These are phyloP conservation scores for Tricharina praecox DNA, from an alignment of 495 filamentous ascomycete genomes.

Conservation along the genomic window DNA sequence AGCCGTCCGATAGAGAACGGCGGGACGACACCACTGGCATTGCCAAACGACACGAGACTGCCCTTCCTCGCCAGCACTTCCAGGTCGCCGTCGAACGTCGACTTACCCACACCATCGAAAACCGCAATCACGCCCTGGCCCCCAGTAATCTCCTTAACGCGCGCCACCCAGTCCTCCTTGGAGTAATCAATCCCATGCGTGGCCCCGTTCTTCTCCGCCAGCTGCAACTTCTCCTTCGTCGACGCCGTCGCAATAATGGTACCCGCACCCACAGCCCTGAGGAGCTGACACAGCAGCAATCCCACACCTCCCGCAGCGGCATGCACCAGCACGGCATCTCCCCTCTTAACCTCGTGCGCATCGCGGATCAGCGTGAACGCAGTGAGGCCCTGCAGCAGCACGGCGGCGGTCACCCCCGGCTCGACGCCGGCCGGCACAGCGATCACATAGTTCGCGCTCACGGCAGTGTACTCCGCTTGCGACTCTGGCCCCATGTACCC, in stretches of 20 bases:
- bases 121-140: conserved; percentile 56
- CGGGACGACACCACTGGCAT: conserved; percentile 66
- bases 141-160: conserved; percentile 50
- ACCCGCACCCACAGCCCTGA: conserved; percentile 54
- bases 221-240: conserved; percentile 50
- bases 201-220: conserved; percentile 53
- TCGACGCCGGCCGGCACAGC: conserved; percentile 48
- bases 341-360: conserved; percentile 51
- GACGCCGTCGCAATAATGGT: conserved; percentile 66
- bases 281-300: conserved; percentile 56
- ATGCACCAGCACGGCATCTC: conserved; percentile 75
- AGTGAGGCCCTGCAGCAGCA: conserved; percentile 69
- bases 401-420: conserved; percentile 47
- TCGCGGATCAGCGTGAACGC: conserved; percentile 70
- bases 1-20: conserved; percentile 53
- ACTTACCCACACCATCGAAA: conserved; percentile 78
- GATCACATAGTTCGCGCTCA: conserved; percentile 37
- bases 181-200: conserved; percentile 57
- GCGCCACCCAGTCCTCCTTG: conserved; percentile 47
- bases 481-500: conserved; percentile 41
- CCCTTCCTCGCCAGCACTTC: conserved; percentile 68
- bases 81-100: conserved; percentile 71
- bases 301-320: conserved; percentile 86
- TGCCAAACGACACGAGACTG: conserved; percentile 71
- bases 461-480: conserved; percentile 67